Base-by-base conservation (phyloP, 2,329 filamentous ascomycete species). In the Mycosphaerella sp. region DNA sequence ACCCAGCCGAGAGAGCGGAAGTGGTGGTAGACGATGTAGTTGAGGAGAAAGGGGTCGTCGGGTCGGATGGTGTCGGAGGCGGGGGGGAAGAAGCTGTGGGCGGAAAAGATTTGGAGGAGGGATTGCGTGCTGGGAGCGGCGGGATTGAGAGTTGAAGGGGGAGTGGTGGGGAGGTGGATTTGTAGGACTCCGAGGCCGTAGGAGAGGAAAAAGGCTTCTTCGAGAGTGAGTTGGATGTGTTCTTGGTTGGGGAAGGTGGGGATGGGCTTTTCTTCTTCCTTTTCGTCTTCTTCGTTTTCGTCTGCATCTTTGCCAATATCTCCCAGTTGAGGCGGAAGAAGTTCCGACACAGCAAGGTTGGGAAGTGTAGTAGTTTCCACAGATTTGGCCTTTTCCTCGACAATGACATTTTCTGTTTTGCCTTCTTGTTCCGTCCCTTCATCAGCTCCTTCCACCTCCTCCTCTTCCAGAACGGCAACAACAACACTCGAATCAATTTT, bases 1-100 rank as follows among this genome's bases (percentile, higher is more conserved):
- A 96, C 89, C 92, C 93, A 98, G 23, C 93, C 93, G 0, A 97
- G 78, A 0, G 90, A 95, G 38, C 93, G 86, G 73, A 95, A 98
- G 69, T 98, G 92, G 68, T 98, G 93, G 69, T 95, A 98, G 14
- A 89, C 89, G 10, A 83, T 84, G 66, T 97, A 98, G 54, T 89
- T 85, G 0, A 95, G 70, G 17, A 97, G 74, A 70, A 98, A 98
- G 0, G 82, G 80, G 64, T 95, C 88, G 68, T 95, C 89, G 0
- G 0, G 89, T 9, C 41, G 83, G 71, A 67, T 6, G 68, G 64
- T 17, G 64, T 67, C 89, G 62, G 85, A 2, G 21, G 21, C 11
- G 11, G 42, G 48, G 79, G 80, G 63, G 44, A 68, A 67, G 29
- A 53, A 58, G 39, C 62, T 57, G 55, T 66, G 57, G 40, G 54